Evolutionary conservation across 805 yeast species (phyloP), one percentile per base, ranked within the genome.

Genomic region (Candida xiaguanensis): DNA sequence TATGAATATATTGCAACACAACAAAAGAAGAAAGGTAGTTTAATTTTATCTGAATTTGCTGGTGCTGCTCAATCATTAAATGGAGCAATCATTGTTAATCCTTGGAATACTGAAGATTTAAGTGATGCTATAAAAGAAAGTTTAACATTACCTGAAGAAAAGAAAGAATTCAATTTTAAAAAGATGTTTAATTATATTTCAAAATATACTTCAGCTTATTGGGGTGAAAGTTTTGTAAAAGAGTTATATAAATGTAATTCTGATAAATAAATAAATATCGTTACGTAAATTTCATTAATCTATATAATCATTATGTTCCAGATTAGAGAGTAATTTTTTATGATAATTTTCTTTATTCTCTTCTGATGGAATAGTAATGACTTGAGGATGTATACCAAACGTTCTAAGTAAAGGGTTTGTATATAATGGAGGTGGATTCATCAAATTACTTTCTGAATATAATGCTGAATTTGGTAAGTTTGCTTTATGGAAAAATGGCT

Each of bases 21-120:
- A 63, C 76, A 80, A 46, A 81, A 82, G 34, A 80, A 80, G 45
- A 81, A 88, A 46, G 99, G 99, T 7, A 80, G 89, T 3, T 71
- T 93, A 50, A 85, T 93, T 35, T 61, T 93, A 46, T 83, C 95
- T 30, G 99, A 93, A 65, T 93, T 93, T 65, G 93, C 99, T 0
- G 99, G 99, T 35, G 99, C 99, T n/a, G 98, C 99, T 1, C 99
- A 93, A 65, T 85, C 95, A 1, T 70, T 93, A 47, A 91, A 93
- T 56, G 99, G 99, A 17, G 89, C 96, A 1, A 59, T 91, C 11
- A 79, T 93, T 43, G 95, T 93, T 15, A 93, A 93, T 56, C 99
- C 99, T 3, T 93, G 99, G 99, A 93, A 91, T 58, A 91, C 90
- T 16, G 99, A 93, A 50, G 99, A 93, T 50, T 63, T 91, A 56